Evolutionary conservation across 2,329 filamentous ascomycete species (phyloP).

Genomic region (Reticulascus tulasneorum): DNA sequence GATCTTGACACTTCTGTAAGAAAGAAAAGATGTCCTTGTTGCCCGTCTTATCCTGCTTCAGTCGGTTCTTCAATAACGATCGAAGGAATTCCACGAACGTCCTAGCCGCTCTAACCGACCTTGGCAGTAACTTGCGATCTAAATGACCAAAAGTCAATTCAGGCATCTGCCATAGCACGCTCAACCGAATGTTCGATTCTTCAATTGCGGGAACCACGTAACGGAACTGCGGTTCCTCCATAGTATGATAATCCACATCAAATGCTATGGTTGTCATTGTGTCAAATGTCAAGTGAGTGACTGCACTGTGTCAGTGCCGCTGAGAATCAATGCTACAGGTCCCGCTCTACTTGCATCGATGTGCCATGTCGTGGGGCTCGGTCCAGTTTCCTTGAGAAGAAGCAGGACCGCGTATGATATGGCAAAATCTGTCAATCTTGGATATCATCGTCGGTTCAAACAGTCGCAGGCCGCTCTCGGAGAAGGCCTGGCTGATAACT

Average conservation of each 20-base stretch:
- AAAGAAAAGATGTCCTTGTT: slow-evolving; percentile 46
- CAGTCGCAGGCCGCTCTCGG: slow-evolving; percentile 15
- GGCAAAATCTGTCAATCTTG: slow-evolving; percentile 17
- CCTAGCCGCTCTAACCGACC: too few relatives aligned
- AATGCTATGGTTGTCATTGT: too few relatives aligned
- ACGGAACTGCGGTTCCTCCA: too few relatives aligned
- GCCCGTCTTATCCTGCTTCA: slow-evolving; percentile 18
- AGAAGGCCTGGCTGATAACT: slow-evolving; percentile 19
- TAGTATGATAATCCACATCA: too few relatives aligned
- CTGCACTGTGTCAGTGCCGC: too few relatives aligned
- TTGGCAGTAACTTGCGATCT: too few relatives aligned
- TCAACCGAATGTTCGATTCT: slow-evolving; percentile 17
- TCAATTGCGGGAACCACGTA: slow-evolving; percentile 14
- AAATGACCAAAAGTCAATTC: slow-evolving; percentile 3
- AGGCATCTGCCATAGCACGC: slow-evolving; percentile 11
- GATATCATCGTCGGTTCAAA: slow-evolving; percentile 19
- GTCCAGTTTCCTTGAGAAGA: slow-evolving; percentile 6
- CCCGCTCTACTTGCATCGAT: too few relatives aligned
- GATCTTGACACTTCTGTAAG: slow-evolving; percentile 40
- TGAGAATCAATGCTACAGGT: too few relatives aligned
- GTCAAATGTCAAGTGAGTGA: too few relatives aligned
- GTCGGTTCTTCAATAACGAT: slow-evolving; percentile 13
- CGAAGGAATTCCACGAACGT: slow-evolving; percentile 9
- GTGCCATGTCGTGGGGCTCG: too few relatives aligned
- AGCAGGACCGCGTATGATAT: slow-evolving; percentile 13